Evolutionary conservation across 345 rosid genomes (phyloP), one percentile per base, ranked within the genome.

Genomic region (Euphorbia pulcherrima): DNA sequence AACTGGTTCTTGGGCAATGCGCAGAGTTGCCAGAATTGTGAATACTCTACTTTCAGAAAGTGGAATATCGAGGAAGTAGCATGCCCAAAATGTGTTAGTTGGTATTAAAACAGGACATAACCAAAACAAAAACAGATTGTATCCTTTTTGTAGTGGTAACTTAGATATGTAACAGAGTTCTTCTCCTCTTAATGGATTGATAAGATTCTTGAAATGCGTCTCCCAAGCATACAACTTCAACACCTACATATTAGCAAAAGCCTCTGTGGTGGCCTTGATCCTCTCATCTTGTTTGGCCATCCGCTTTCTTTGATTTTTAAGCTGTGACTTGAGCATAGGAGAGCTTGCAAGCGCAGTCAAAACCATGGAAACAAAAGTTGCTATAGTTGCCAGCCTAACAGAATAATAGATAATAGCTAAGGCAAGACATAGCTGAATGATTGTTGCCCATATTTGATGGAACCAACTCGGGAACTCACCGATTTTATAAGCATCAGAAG

Each of bases 11-110:
- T 83, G 86, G 48, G 79, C 70, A 28, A 83, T 64, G 47, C 82
- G 79, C 50, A 85, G 14, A 57, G 80, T 75, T 0, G 86, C 81
- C 21, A 87, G 71, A 72, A 85, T 80, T 28, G 87, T 83, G 76
- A 87, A 85, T 5, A 76, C 79, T 29, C 74, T 82, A 46, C 77
- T 59, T 18, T 86, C 79, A 17, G 70, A 30, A 2, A 83, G 82
- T 3, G 85, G 64, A 44, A 44, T 44, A 1, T 5, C 16, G 50
- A 44, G 50, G 50, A 44, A 44, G 16, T 44, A 44, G 13, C 50
- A 44, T 44, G 50, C 50, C 50, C 50, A 44, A 44, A 44, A 44
- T 44, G 50, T 44, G 16, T 12, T 18, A 12, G 50, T 18, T 44
- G 50, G 50, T 44, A 44, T 10, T 4, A 44, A 2, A 44, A 44